A percentile compares a stretch with the other conserved stretches of the same genome.
Evolutionary conservation across 805 yeast species (phyloP).

Genomic region (Nakazawaea ishiwadae): DNA sequence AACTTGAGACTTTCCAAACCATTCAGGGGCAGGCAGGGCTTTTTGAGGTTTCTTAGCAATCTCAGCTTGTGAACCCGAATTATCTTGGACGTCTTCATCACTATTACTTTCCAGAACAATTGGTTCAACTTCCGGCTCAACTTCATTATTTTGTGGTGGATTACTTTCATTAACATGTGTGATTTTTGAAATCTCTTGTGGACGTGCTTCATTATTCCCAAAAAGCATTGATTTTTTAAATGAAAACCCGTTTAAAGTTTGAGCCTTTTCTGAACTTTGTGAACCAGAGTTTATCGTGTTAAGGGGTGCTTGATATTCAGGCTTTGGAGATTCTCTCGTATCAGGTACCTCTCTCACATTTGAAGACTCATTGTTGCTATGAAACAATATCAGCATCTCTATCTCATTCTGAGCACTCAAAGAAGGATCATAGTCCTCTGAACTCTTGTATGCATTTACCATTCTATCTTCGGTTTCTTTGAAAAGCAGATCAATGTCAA

Average conservation of each 20-base stretch:
- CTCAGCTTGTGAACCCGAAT: not conserved
- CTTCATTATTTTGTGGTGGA: not conserved
- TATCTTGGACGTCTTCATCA: slow-evolving; percentile 13
- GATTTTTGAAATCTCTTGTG: too few relatives aligned
- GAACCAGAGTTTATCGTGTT: too few relatives aligned
- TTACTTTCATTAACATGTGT: slow-evolving; percentile 3
- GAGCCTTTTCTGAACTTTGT: not conserved
- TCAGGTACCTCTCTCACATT: too few relatives aligned
- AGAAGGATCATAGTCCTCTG: slow-evolving; percentile 10
- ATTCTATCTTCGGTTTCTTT: slow-evolving; percentile 16
- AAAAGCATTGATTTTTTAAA: slow-evolving; percentile 11
- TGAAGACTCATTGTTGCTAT: not conserved
- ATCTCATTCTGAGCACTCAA: slow-evolving; percentile 19
- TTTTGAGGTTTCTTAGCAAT: slow-evolving; percentile 19
- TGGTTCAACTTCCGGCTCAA: not conserved
- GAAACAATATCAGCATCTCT: not conserved
- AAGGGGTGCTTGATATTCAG: too few relatives aligned
- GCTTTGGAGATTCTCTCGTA: not conserved
- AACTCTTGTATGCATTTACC: slow-evolving; percentile 4
- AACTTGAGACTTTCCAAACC: slow-evolving; percentile 24
- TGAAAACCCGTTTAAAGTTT: not conserved
- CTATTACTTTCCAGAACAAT: not conserved
- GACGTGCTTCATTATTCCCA: slow-evolving; percentile 13
- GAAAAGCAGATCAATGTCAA: slow-evolving; percentile 22
- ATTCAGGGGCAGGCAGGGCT: slow-evolving; percentile 23